Conservation (phyloP, 768 basidiomycete species). For the Psilocybe subaeruginosa region DNA sequence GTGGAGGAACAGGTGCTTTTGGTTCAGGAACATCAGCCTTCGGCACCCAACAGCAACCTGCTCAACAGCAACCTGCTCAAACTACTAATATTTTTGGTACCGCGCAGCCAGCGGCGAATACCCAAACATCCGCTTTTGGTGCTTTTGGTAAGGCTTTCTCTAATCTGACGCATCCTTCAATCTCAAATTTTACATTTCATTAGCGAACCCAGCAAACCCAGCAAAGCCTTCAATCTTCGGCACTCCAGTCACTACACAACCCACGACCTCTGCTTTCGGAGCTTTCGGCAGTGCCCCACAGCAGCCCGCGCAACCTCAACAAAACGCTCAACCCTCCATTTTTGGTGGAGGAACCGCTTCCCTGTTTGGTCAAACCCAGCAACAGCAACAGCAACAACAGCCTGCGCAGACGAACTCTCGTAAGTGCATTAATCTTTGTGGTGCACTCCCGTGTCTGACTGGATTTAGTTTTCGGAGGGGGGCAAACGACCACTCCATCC, state of each 20-base stretch:
- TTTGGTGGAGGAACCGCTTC: conserved; percentile 17
- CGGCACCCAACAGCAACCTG: conserved; percentile 19
- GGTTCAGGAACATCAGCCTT: conserved; percentile 29
- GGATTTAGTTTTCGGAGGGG: conserved; percentile 21
- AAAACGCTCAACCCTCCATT: conserved; percentile 26
- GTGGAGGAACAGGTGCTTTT: conserved; percentile 34
- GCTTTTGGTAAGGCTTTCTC: conserved; percentile 16
- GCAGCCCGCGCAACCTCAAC: conserved; percentile 23
- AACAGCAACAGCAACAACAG: conserved; percentile 26
- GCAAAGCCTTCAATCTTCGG: conserved; percentile 24
- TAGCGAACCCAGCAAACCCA: conserved; percentile 10
- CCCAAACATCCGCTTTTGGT: conserved; percentile 18
- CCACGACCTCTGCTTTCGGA: conserved; percentile 16
- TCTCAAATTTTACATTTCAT: not conserved
- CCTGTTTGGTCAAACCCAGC: conserved; percentile 23
- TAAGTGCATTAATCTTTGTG: conserved; percentile 5
- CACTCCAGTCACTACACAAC: conserved; percentile 18
- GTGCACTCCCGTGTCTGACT: not conserved
- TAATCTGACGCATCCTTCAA: not conserved
- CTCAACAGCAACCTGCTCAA: conserved; percentile 29
- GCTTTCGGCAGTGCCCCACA: conserved; percentile 20
- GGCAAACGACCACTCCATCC: conserved; percentile 18
- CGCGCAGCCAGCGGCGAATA: conserved; percentile 19
- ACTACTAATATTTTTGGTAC: conserved; percentile 19
- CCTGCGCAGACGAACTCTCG: conserved; percentile 18